These are phyloP conservation scores for Knoxdaviesia capensis DNA, from an alignment of 2,329 filamentous ascomycete genomes.

Conservation along the genomic window DNA sequence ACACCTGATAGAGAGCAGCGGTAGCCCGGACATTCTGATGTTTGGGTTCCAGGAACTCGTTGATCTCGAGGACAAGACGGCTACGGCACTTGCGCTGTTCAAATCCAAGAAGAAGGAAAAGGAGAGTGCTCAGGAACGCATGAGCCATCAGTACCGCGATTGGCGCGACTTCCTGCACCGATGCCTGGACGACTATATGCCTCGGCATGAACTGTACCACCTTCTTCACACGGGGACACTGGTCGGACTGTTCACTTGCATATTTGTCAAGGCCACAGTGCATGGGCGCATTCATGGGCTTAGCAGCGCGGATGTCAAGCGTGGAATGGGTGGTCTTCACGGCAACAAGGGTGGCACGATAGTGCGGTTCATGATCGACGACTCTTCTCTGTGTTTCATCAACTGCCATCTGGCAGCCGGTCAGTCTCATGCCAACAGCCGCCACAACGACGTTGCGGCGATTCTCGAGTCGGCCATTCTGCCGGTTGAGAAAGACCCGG, in stretches of 20 bases:
- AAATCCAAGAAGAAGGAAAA: conserved; percentile 70
- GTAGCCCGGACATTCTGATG: conserved; percentile 71
- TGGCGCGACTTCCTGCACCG: conserved; percentile 83
- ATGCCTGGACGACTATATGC: conserved; percentile 67
- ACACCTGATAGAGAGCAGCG: conserved; percentile 54
- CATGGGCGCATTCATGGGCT: conserved; percentile 60
- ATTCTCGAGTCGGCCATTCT: conserved; percentile 68
- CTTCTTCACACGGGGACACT: conserved; percentile 70
- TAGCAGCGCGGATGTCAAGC: conserved; percentile 68
- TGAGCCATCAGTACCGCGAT: conserved; percentile 93
- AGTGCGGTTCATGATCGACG: conserved; percentile 81
- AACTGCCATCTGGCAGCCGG: conserved; percentile 95
- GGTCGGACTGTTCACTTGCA: conserved; percentile 86
- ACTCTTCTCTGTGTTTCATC: conserved; percentile 86
- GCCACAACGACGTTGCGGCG: conserved; percentile 78
- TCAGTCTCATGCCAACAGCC: conserved; percentile 71
- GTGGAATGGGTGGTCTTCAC: conserved; percentile 85
- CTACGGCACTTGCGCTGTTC: conserved; percentile 56
- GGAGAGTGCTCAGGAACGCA: conserved; percentile 63
- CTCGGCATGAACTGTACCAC: conserved; percentile 56
- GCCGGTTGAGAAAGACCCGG: conserved; percentile 48
- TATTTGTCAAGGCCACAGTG: conserved; percentile 74
- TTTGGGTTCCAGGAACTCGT: conserved; percentile 99
- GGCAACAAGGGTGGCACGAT: conserved; percentile 93
- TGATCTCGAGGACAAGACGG: conserved; percentile 90